These are phyloP conservation scores for Coniferiporia weirii DNA, from an alignment of 1,284 basidiomycete species.

Conservation along the genomic window DNA sequence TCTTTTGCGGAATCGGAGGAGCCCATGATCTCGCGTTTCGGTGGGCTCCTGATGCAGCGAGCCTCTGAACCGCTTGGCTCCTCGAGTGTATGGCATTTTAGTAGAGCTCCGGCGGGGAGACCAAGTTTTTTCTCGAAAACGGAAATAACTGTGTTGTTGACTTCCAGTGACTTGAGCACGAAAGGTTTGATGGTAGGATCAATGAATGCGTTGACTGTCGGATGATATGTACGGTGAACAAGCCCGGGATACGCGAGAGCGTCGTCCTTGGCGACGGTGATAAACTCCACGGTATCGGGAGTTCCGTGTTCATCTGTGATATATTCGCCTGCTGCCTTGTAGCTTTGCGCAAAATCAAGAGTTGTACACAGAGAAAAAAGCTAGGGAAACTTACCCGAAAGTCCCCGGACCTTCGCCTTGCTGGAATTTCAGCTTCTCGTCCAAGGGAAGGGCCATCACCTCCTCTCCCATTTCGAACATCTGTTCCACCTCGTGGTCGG, in stretches of 20 bases:
- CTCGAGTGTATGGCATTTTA: conserved; percentile 38
- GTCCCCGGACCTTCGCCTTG: conserved; percentile 59
- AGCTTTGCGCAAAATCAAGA: conserved; percentile 34
- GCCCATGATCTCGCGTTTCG: neutral
- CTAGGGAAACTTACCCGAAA: conserved; percentile 44
- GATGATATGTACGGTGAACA: conserved; percentile 49
- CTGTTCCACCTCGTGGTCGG: conserved; percentile 41
- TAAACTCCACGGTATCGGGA: conserved; percentile 54
- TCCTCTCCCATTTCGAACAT: conserved; percentile 60
- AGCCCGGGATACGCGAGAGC: conserved; percentile 48
- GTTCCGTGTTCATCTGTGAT: conserved; percentile 56
- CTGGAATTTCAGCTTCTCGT: conserved; percentile 60
- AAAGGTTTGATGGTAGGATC: conserved; percentile 46
- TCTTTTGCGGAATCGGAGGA: conserved; percentile 10
- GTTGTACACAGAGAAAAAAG: neutral
- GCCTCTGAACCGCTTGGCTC: conserved; percentile 56
- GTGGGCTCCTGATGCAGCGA: conserved; percentile 44
- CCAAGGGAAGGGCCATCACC: conserved; percentile 50
- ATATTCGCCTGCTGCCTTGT: conserved; percentile 58
- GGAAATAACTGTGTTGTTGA: conserved; percentile 49
- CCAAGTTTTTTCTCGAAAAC: conserved; percentile 54
- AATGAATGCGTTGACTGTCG: conserved; percentile 46
- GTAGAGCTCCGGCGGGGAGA: conserved; percentile 46
- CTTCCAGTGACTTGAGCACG: conserved; percentile 47
- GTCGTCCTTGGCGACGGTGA: conserved; percentile 65